phyloP scores from a whole-genome alignment of 306 rosid genomes.

The Sphenostylis stenocarpa region DNA sequence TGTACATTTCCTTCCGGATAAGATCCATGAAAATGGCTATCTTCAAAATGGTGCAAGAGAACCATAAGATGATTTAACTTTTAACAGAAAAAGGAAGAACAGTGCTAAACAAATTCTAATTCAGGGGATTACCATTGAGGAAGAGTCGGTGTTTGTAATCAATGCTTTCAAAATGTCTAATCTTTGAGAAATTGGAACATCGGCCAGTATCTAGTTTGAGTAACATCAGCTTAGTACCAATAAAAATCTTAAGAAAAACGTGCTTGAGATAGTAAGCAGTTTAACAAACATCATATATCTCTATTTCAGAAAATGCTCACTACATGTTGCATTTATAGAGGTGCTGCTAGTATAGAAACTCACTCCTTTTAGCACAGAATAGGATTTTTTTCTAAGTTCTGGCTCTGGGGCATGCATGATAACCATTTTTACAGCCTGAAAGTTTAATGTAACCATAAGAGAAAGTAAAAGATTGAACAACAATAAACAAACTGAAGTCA shows the following conservation, averaged over 20 bases:
- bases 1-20: conserved; percentile 65
- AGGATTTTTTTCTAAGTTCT: conserved; percentile 60
- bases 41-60: conserved; percentile 43
- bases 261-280: neutral
- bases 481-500: neutral
- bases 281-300: conserved; percentile 24
- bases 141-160: conserved; percentile 66
- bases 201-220: conserved; percentile 66
- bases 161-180: conserved; percentile 67
- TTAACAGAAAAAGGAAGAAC: neutral
- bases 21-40: conserved; percentile 79
- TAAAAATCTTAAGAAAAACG: conserved; percentile 9
- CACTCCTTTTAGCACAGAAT: conserved; percentile 69
- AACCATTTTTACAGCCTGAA: conserved; percentile 80
- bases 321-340: neutral
- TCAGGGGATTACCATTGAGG: conserved; percentile 73
- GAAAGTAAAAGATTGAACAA: neutral
- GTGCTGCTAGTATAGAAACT: conserved; percentile 26
- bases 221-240: conserved; percentile 26
- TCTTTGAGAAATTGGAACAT: conserved; percentile 67
- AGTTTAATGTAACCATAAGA: conserved; percentile 30
- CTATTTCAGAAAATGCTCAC: neutral
- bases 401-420: conserved; percentile 68
- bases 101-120: conserved; percentile 20
- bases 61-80: conserved; percentile 32